Evolutionary conservation across 2,329 filamentous ascomycete species (phyloP).

Genomic region (Scedosporium minutisporum): DNA sequence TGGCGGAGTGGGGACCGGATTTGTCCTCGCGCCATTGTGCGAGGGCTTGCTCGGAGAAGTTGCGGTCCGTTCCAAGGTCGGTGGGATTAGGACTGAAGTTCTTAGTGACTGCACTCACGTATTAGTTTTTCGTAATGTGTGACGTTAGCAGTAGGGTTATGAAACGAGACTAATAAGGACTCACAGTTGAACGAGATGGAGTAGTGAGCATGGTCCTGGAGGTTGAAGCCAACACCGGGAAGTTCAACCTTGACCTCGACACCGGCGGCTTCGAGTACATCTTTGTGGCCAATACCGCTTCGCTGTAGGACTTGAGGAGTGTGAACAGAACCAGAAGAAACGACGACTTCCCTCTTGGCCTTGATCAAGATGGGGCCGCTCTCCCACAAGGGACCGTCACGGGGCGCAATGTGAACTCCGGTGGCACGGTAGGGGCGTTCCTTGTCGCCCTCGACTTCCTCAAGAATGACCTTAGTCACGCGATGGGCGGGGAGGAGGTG

Average conservation of each 20-base stretch:
- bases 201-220: constrained; percentile 37
- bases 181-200: constrained; percentile 11
- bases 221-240: constrained; percentile 52
- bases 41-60: neutral
- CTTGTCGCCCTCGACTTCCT: constrained; percentile 1
- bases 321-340: constrained; percentile 31
- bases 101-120: constrained; percentile 7
- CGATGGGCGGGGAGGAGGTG: constrained; percentile 10
- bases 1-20: constrained; percentile 12
- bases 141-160: too few relatives aligned
- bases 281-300: constrained; percentile 28
- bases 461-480: constrained; percentile 8
- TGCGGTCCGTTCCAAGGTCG: neutral
- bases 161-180: neutral
- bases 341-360: constrained; percentile 27
- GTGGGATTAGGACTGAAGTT: constrained; percentile 3
- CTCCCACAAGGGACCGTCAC: constrained; percentile 9
- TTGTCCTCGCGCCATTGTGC: constrained; percentile 5
- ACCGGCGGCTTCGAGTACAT: constrained; percentile 25
- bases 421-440: constrained; percentile 1
- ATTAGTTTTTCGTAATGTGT: neutral
- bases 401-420: constrained; percentile 7
- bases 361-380: constrained; percentile 5
- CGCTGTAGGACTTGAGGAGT: constrained; percentile 33
- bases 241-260: constrained; percentile 45